These are phyloP conservation scores for Fusarium sambucinum DNA, from an alignment of 2,329 filamentous ascomycete genomes.

Conservation along the genomic window DNA sequence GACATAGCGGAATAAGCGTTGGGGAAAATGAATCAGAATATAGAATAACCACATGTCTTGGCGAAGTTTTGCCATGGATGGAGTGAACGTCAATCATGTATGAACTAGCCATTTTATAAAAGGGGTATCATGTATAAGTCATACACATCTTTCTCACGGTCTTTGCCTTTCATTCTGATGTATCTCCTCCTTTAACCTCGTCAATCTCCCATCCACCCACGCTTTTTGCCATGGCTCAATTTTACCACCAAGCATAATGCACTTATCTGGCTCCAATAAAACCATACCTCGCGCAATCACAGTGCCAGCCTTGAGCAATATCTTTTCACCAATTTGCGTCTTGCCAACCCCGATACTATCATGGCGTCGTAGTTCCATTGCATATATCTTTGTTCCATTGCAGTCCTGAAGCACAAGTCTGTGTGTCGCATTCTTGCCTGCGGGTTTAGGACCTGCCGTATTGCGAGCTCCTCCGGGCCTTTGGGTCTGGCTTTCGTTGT, in stretches of 20 bases:
- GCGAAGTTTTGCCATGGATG: background rate
- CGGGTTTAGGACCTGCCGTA: constrained; percentile 35
- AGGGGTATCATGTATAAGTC: constrained; percentile 37
- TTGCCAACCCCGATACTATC: constrained; percentile 74
- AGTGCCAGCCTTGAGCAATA: constrained; percentile 75
- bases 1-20: background rate
- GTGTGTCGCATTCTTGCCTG: constrained; percentile 71
- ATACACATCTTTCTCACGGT: constrained; percentile 3
- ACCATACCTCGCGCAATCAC: constrained; percentile 80
- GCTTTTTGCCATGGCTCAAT: constrained; percentile 82
- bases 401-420: constrained; percentile 86
- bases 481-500: constrained; percentile 50
- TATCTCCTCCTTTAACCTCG: constrained; percentile 72
- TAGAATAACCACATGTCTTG: background rate
- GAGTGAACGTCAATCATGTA: background rate
- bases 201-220: constrained; percentile 80
- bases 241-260: constrained; percentile 86
- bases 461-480: constrained; percentile 13
- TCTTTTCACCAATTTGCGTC: constrained; percentile 81
- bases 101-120: constrained; percentile 12
- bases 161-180: constrained; percentile 50
- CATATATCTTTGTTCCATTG: constrained; percentile 75
- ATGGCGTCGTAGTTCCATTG: constrained; percentile 76
- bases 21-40: background rate
- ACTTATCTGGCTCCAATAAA: constrained; percentile 77